These are phyloP conservation scores for Thuja plicata DNA, from an alignment of 83 land plant species.

Conservation along the genomic window DNA sequence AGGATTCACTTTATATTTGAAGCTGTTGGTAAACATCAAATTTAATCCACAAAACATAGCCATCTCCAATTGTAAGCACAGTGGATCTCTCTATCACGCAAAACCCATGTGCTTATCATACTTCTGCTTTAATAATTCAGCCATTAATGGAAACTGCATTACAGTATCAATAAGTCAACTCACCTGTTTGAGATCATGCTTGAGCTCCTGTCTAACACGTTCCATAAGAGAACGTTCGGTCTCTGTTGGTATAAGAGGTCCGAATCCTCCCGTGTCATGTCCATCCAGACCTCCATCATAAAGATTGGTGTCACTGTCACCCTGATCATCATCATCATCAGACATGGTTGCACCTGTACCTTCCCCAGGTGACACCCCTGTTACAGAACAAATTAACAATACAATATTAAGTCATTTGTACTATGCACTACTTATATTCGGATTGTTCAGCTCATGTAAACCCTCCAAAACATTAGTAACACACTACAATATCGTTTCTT, in stretches of 20 bases:
- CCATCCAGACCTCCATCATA: constrained; percentile 62
- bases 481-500: not conserved
- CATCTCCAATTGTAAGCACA: not conserved
- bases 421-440: constrained; percentile 1
- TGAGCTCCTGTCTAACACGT: constrained; percentile 81
- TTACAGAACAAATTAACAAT: constrained; percentile 11
- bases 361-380: constrained; percentile 87
- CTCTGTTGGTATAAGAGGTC: constrained; percentile 84
- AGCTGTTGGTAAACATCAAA: not conserved
- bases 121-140: not conserved
- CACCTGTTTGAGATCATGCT: constrained; percentile 83
- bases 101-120: not conserved
- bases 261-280: constrained; percentile 70
- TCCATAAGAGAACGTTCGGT: constrained; percentile 83
- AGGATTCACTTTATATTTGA: not conserved
- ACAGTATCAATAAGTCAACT: not conserved
- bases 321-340: constrained; percentile 86
- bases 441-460: not conserved
- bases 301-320: constrained; percentile 58
- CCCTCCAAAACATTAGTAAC: not conserved
- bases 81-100: not conserved
- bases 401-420: constrained; percentile 6
- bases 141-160: not conserved
- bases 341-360: constrained; percentile 91
- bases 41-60: not conserved